These are phyloP conservation scores for Stentor roeselii DNA, from an alignment of 73 alveolate genomes.

Conservation along the genomic window DNA sequence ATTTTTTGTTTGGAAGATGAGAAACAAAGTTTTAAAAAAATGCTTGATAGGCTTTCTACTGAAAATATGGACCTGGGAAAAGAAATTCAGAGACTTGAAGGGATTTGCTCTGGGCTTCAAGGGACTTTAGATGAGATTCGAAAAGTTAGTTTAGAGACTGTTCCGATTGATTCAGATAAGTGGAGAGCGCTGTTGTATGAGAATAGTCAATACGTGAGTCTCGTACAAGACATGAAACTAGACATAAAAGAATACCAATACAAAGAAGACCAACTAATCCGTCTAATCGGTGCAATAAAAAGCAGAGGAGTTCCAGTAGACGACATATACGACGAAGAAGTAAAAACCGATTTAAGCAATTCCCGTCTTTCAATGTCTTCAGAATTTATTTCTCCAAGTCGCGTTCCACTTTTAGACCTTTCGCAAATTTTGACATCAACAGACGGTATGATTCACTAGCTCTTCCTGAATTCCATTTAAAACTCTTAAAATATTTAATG, in stretches of 20 bases:
- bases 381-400: too few species aligned
- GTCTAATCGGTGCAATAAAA: neutral
- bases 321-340: neutral
- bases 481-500: too few species aligned
- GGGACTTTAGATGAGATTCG: neutral
- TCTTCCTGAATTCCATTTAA: neutral
- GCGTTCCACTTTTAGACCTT: neutral
- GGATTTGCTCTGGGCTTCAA: neutral
- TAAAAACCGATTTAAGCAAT: neutral
- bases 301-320: conserved; percentile 9
- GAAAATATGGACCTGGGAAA: neutral
- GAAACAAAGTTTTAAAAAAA: neutral
- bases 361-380: neutral
- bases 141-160: neutral
- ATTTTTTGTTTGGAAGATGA: neutral
- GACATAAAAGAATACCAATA: neutral
- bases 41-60: neutral
- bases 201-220: neutral
- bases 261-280: neutral
- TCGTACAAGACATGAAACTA: neutral
- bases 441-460: neutral
- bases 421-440: neutral
- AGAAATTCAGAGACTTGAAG: neutral
- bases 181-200: neutral
- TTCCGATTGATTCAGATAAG: neutral